Conservation (phyloP, 1,284 basidiomycete species). For the Volvariella volvacea region DNA sequence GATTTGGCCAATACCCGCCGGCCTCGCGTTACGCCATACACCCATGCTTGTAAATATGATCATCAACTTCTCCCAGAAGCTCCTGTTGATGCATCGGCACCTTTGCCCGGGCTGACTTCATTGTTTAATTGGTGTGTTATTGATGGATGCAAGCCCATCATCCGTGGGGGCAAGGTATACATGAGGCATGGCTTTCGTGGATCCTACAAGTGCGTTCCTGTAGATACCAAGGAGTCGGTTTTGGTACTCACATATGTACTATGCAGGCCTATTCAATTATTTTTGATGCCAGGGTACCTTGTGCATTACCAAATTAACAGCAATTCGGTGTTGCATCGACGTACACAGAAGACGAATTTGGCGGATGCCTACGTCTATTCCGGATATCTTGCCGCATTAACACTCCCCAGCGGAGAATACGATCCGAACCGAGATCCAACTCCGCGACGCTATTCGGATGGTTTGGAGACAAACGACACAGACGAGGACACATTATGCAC, state of each 20-base stretch:
- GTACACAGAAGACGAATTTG: slow-evolving; percentile 44
- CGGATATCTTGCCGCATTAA: slow-evolving; percentile 67
- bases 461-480: slow-evolving; percentile 68
- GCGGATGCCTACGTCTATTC: slow-evolving; percentile 74
- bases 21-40: slow-evolving; percentile 51
- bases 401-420: slow-evolving; percentile 56
- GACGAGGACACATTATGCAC: slow-evolving; percentile 75
- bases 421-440: slow-evolving; percentile 41
- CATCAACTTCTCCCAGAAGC: slow-evolving; percentile 39
- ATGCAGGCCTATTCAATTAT: slow-evolving; percentile 57
- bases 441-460: slow-evolving; percentile 72
- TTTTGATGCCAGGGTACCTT: slow-evolving; percentile 60
- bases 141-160: slow-evolving; percentile 66
- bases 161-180: slow-evolving; percentile 66
- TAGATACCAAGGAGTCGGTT: slow-evolving; percentile 5
- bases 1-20: slow-evolving; percentile 55
- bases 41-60: slow-evolving; percentile 32
- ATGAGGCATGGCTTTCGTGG: slow-evolving; percentile 60
- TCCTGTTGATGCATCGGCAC: slow-evolving; percentile 41
- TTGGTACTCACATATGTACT: slow-evolving; percentile 5
- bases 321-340: slow-evolving; percentile 41
- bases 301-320: slow-evolving; percentile 55
- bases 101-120: slow-evolving; percentile 49
- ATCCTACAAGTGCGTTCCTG: slow-evolving; percentile 56
- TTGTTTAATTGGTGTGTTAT: slow-evolving; percentile 81